Evolutionary conservation across 2,329 filamentous ascomycete species (phyloP).

Genomic region (Alternaria gansuensis): DNA sequence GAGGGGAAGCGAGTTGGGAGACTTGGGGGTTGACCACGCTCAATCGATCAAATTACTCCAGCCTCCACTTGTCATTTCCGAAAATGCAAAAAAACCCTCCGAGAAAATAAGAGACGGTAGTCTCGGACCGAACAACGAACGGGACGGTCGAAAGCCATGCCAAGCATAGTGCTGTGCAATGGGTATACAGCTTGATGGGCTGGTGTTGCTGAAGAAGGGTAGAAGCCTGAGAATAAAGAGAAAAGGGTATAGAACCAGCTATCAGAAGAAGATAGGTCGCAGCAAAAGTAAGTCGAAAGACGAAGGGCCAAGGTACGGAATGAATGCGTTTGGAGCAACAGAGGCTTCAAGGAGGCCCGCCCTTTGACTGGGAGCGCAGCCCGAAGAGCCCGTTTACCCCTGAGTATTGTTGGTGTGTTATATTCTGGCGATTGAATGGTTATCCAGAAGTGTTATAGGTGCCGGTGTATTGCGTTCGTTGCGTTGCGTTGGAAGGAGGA

Average conservation of each 20-base stretch:
- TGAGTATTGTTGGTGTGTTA: slow-evolving; percentile 8
- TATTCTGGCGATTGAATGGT: background rate
- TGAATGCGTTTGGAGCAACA: background rate
- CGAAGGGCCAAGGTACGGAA: background rate
- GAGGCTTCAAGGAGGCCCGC: background rate
- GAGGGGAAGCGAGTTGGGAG: background rate
- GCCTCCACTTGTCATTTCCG: background rate
- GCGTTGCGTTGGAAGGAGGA: slow-evolving; percentile 27
- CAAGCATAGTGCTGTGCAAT: background rate
- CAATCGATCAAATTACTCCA: background rate
- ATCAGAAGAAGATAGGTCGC: slow-evolving; percentile 16
- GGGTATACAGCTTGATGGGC: background rate
- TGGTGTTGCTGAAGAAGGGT: background rate
- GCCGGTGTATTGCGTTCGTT: slow-evolving; percentile 31
- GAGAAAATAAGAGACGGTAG: background rate
- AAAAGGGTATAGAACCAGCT: slow-evolving; percentile 24
- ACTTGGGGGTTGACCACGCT: background rate
- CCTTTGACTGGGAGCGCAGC: background rate
- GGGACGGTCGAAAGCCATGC: background rate
- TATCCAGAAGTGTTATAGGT: slow-evolving; percentile 37
- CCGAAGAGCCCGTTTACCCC: background rate
- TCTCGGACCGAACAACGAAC: slow-evolving; percentile 1
- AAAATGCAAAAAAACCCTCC: slow-evolving; percentile 1
- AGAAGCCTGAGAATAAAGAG: slow-evolving; percentile 7
- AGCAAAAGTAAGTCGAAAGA: slow-evolving; percentile 7